These are phyloP conservation scores for Sporothrix dimorphospora DNA, from an alignment of 2,329 filamentous ascomycete genomes.

Conservation along the genomic window DNA sequence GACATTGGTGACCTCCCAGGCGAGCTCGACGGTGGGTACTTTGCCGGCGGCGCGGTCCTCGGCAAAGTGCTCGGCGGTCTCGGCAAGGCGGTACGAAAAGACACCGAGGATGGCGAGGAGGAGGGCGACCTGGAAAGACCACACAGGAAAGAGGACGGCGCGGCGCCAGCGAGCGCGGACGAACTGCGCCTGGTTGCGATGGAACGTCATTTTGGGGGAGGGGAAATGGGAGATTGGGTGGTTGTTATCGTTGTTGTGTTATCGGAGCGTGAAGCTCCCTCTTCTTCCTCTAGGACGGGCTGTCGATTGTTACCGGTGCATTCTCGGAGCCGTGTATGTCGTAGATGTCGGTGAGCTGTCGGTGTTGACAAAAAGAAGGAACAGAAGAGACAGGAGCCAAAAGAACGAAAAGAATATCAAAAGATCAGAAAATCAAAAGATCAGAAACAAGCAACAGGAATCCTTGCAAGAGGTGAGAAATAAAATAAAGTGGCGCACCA, in stretches of 20 bases:
- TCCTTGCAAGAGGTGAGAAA: background rate
- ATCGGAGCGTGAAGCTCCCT: background rate
- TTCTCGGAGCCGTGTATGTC: background rate
- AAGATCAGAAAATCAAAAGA: background rate
- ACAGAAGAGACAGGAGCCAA: background rate
- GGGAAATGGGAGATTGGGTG: background rate
- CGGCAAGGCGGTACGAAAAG: conserved; percentile 57
- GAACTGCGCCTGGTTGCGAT: conserved; percentile 57
- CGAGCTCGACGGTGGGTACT: conserved; percentile 52
- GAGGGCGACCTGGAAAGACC: conserved; percentile 53
- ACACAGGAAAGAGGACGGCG: conserved; percentile 52
- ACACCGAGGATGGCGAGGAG: conserved; percentile 53
- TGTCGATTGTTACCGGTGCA: background rate
- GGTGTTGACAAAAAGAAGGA: background rate
- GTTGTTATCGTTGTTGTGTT: background rate
- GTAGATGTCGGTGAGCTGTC: background rate
- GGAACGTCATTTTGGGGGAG: conserved; percentile 35
- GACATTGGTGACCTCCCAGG: conserved; percentile 59
- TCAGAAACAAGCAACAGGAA: background rate
- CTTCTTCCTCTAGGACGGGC: background rate
- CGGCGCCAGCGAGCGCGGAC: conserved; percentile 56
- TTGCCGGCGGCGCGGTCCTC: conserved; percentile 46
- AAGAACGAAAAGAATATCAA: background rate
- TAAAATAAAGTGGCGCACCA: conserved; percentile 8
- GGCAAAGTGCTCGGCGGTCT: conserved; percentile 50